Evolutionary conservation across 495 filamentous ascomycete species (phyloP), one percentile per base, ranked within the genome.

Genomic region (Podospora comata): DNA sequence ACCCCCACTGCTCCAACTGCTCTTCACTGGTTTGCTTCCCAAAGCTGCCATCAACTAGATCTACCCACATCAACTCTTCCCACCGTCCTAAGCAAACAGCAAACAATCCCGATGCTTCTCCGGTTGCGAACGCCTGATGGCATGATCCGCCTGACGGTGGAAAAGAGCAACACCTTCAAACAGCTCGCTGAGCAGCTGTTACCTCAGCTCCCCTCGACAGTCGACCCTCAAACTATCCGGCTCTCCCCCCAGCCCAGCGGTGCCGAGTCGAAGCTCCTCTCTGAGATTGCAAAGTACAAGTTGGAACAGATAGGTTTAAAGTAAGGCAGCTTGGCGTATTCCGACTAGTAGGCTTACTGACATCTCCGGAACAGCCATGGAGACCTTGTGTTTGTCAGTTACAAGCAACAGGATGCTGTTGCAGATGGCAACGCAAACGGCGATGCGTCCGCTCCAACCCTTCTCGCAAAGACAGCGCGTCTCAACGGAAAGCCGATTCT

Each of bases 381-480:
- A 54, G 93, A 96, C 71, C 87, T 96, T 70, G 85, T 99, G 32
- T 99, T 90, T 77, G 75, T 98, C 67, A 90, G 85, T 67, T 99
- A 96, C 79, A 78, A 85, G 72, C 84, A 89, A 67, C 72, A 74
- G 30, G 68, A 75, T 61, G 57, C 72, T 67, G 66, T 68, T 53
- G 66, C 66, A 13, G 65, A 79, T 74, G 74, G 74, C 62, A 72
- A 71, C 39, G 30, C 73, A 15, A 77, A 73, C 30, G 77, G 72
- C 62, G 73, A 71, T 79, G 85, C 65, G 67, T 82, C 75, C 65
- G 79, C 67, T 73, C 73, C 73, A 65, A 77, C 69, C 67, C 74
- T 73, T 62, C 64, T 74, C 30, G 74, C 81, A 13, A 84, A 84
- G 4, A 80, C 86, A 28, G 87, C 86, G 68, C 81, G 88, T 58